A percentile compares a stretch with the other conserved stretches of the same genome.
Conservation (phyloP, 176 grass and related monocot species). For the Panicum miliaceum region DNA sequence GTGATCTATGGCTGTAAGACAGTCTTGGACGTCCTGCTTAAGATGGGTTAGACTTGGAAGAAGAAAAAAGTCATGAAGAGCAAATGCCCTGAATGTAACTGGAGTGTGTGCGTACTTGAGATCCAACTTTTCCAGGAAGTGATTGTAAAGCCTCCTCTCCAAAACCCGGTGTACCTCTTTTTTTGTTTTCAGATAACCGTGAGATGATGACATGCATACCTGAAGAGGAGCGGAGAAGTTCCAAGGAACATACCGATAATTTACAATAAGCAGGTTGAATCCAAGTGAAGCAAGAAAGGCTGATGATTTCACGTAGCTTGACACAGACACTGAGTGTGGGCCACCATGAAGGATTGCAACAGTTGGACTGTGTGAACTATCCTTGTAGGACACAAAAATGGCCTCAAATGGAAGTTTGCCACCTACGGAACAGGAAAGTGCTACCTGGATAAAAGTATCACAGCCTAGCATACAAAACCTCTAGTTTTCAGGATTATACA, state of each 20-base stretch:
- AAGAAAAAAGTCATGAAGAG: background rate
- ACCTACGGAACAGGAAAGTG: conserved; percentile 48
- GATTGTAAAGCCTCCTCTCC: conserved; percentile 96
- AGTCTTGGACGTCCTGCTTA: conserved; percentile 78
- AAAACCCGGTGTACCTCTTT: conserved; percentile 76
- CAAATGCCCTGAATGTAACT: conserved; percentile 11
- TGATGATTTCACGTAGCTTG: conserved; percentile 73
- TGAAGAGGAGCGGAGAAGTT: background rate
- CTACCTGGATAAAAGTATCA: background rate
- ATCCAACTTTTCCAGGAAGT: conserved; percentile 86
- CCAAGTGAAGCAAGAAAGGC: conserved; percentile 84
- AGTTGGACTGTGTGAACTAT: conserved; percentile 59
- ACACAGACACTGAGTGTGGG: conserved; percentile 76
- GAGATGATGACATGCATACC: background rate
- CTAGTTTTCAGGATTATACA: conserved; percentile 30
- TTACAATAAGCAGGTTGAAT: conserved; percentile 81
- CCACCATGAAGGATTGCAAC: conserved; percentile 85
- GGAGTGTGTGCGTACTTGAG: conserved; percentile 54
- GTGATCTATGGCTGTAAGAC: conserved; percentile 72
- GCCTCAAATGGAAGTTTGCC: conserved; percentile 72
- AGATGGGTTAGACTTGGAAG: background rate
- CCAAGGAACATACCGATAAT: conserved; percentile 69
- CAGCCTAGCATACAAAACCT: background rate
- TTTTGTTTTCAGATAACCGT: conserved; percentile 22
- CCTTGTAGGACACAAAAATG: conserved; percentile 73